phyloP scores from a whole-genome alignment of 257 asterid species.

The Pogostemon cablin region DNA sequence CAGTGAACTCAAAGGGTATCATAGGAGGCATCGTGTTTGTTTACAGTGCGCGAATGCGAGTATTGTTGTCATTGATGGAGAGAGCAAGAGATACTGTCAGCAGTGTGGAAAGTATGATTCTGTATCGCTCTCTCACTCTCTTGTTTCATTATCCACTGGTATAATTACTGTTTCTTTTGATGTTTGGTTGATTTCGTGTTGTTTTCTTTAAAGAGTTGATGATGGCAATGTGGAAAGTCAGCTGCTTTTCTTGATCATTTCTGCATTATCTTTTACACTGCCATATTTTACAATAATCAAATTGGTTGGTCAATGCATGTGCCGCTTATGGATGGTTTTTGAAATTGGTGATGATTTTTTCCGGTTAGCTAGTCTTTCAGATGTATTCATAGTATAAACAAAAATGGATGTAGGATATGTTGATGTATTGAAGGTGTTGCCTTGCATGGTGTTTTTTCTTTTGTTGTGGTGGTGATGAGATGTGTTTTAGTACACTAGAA shows the following conservation, averaged over 20 bases:
- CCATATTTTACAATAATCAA: not conserved
- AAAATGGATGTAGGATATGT: constrained; percentile 9
- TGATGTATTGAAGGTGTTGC: not conserved
- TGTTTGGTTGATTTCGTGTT: constrained; percentile 32
- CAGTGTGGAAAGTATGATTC: constrained; percentile 68
- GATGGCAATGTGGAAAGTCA: constrained; percentile 13
- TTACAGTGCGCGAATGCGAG: constrained; percentile 78
- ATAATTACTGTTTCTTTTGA: not conserved
- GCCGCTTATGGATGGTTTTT: not conserved
- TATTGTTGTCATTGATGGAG: constrained; percentile 73
- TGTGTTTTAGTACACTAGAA: not conserved
- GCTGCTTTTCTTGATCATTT: not conserved
- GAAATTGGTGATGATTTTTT: not conserved
- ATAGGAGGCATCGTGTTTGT: constrained; percentile 84
- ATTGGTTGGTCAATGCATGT: no score
- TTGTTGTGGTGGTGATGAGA: constrained; percentile 2
- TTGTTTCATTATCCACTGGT: not conserved
- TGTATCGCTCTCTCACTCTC: not conserved
- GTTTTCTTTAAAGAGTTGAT: not conserved
- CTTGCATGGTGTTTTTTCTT: not conserved
- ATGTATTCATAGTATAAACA: not conserved
- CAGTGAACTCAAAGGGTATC: constrained; percentile 93
- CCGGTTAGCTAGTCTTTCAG: not conserved
- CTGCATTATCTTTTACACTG: not conserved
- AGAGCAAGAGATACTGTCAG: constrained; percentile 87